Base-by-base conservation (phyloP, 2,329 filamentous ascomycete species). In the Emmonsiellopsis sp. region DNA sequence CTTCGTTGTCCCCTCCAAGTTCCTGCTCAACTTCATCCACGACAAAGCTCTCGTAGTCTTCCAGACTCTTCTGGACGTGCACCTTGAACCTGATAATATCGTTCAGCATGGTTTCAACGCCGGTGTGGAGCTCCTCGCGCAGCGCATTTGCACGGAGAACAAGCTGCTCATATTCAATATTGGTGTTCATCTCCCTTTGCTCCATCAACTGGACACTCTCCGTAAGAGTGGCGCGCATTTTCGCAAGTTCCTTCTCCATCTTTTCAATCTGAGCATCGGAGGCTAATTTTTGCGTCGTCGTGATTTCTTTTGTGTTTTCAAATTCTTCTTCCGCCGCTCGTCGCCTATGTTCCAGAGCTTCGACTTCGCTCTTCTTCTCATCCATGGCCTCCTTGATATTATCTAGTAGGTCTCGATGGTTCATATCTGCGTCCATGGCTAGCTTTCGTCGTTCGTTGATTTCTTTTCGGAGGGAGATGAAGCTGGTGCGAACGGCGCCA, bases 81-180 rank as follows among this genome's bases (percentile, higher is more conserved):
- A 98, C 88, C 75, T 98, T 98, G 81, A 98, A 97, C 65, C 94
- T 91, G 75, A 97, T 95, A 57, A 96, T 87, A 67, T 97, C 91
- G 73, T 96, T 95, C 56, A 98, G 76, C 82, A 97, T 95, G 63
- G 85, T 86, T 73, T 96, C 93, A 63, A 96, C 89, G 69, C 96
- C 91, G 0, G 90, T 95, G 70, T 98, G 93, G n/a, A 98, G 78
- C 68, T 97, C 91, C 69, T 98, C 93, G n/a, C 93, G 83, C 26
- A 97, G 78, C 0, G 88, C 76, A 59, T 89, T 89, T 47, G 89
- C 89, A 34, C 84, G 82, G 52, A 95, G 81, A n/a, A 87, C 89
- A 47, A 97, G 76, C 67, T 96, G 90, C 67, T 97, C 92, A 66
- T 95, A 94, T 65, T 97, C 91, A 62, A 97, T 93, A 56, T 92